Evolutionary conservation across 805 yeast genomes (phyloP), one percentile per base, ranked within the genome.

Genomic region (Sugiyamaella marilandica): DNA sequence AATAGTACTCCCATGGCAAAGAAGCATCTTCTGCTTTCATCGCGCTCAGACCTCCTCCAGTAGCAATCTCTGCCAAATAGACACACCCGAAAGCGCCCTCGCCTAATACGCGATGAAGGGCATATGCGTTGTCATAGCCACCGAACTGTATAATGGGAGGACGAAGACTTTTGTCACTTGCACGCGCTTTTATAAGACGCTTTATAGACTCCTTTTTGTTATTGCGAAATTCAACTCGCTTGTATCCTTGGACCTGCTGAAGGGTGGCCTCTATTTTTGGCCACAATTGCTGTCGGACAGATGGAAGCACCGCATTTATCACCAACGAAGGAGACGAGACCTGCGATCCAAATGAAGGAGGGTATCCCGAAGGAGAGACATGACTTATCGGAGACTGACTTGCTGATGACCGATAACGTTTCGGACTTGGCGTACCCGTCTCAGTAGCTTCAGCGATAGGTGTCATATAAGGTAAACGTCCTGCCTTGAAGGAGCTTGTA

Each of bases 11-110:
- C 97, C 96, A 89, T 2, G 79, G 72, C 44, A 80, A 77, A 0
- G 87, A 71, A 14, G 55, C 49, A 36, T 75, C 74, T 62, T 85
- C 89, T 11, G 85, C 78, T 63, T 90, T 90, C 49, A 90, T 68
- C 0, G 96, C 95, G 13, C 43, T 77, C 33, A 78, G 62, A 9
- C 14, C 11, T 0, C 68, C 63, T 1, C 87, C 88, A 55, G 79
- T 75, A 3, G 74, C 68, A 10, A 76, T 71, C 64, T 86, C 91
- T 1, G 86, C 83, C 19, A 88, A 70, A 63, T 81, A 88, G 0
- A 88, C 95, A 1, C 80, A 75, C 0, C 91, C 95, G 69, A 74
- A 84, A 0, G 91, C 94, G n/a, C 95, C 95, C 61, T 77, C 78
- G 0, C 96, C 96, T 10, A 90, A 68, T 60, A 81, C 79, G 46